Evolutionary conservation across 805 yeast species (phyloP), one percentile per base, ranked within the genome.

Genomic region (Scheffersomyces spartinae): DNA sequence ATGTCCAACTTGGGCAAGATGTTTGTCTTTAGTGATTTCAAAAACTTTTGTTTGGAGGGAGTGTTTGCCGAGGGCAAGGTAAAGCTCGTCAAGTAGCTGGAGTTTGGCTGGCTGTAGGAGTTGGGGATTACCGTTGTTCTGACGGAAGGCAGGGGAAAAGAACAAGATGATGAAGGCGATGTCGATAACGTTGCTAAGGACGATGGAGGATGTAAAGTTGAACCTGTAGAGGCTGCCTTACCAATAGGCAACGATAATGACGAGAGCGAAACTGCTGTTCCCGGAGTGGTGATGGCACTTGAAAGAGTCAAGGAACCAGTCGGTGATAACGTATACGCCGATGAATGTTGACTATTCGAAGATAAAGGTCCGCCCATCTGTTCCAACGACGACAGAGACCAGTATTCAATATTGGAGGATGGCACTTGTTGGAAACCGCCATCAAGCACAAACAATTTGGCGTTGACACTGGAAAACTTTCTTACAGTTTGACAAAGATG

Each of bases 51-150:
- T 23, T 47, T 45, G 13, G 52, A 43, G 16, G 58, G 54, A 3
- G 60, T 49, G n/a, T n/a, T n/a, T 3, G 57, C 50, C 4, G 61
- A 45, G 4, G 69, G 69, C 15, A 62, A 39, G 7, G 56, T 47
- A 36, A 62, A 61, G 2, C 67, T 65, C 1, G 64, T 49, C 13
- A 62, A 39, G 19, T 27, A 10, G 11, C 20, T 12, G 19, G 27
- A 15, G 27, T 7, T 14, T 11, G 26, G 7, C 18, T 15, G 12
- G 34, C 26, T 3, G 34, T 28, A 4, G 29, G 19, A 7, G 21
- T 22, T n/a, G 29, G 25, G 7, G 26, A 20, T 25, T 28, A 9
- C 22, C 20, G 13, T 21, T 22, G 7, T 14, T 10, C 8, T 25
- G n/a, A n/a, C 21, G 16, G 20, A 20, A 9, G 24, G 11, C 9